Base-by-base conservation (phyloP, 2,329 filamentous ascomycete species). In the Pseudovirgaria hyperparasitica region DNA sequence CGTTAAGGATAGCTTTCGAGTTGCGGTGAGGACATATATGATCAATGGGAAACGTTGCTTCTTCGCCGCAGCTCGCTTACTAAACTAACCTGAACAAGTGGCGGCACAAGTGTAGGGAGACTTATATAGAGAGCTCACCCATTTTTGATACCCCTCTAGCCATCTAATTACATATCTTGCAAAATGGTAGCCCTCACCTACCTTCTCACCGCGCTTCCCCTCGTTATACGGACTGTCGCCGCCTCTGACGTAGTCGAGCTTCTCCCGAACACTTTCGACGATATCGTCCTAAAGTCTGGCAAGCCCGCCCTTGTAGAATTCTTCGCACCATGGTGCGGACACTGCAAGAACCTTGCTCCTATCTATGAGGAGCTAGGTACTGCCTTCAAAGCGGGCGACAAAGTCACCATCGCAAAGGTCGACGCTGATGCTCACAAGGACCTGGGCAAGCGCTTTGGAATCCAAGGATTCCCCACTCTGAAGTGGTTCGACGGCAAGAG, bases 401-500 rank as follows among this genome's bases (percentile, higher is more conserved):
- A 77, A 48, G 72, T 98, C 29, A 76, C 77, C 50, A 85, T 98
- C 49, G 90, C 80, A 43, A 98, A 96, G 62, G 86, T 98, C 41
- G 86, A 98, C 51, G 90, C 87, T 32, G 90, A 98, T 54, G 74
- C 76, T 31, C 77, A 98, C 65, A 81, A 79, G 55, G 63, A 71
- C 11, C 65, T 98, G 36, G 87, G 86, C 41, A 80, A 82, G 67
- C 70, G 75, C 39, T 96, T 86, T 48, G 82, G 80, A 22, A 71
- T 98, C 25, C 78, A 90, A 58, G 92, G 92, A 12, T 98, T 96
- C 66, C 90, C 90, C 12, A 98, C 90, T 0, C 63, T 98, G 48
- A 98, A 98, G 62, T 98, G 73, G 70, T 98, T 98, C 48, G 86
- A 96, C 57, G 90, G 90, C 42, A 92, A 92, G 70, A 87, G 78